Evolutionary conservation across 2,329 filamentous ascomycete genomes (phyloP).

Genomic region (Pyricularia pennisetigena): DNA sequence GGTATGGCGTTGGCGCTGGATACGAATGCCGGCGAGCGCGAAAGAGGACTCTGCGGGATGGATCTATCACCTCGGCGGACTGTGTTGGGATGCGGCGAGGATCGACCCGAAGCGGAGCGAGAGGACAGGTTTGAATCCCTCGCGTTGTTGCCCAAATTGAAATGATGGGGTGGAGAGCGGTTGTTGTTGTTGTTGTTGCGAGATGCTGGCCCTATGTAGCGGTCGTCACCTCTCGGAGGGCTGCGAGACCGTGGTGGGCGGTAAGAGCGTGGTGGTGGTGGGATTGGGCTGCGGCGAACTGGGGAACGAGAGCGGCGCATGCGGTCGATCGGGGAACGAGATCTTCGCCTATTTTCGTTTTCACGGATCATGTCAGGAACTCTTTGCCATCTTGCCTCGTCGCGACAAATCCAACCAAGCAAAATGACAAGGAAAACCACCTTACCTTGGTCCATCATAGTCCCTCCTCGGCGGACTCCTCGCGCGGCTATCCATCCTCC

Average conservation of each 20-base stretch:
- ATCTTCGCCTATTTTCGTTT: constrained; percentile 32
- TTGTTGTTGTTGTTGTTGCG: constrained; percentile 23
- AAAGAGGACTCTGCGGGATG: constrained; percentile 31
- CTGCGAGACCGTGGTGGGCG: constrained; percentile 41
- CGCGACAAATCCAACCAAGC: background rate
- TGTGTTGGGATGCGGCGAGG: constrained; percentile 40
- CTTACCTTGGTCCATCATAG: constrained; percentile 15
- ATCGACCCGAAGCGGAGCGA: constrained; percentile 37
- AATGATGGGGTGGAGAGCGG: background rate
- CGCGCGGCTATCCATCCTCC: constrained; percentile 21
- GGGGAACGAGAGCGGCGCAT: constrained; percentile 30
- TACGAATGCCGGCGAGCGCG: constrained; percentile 19
- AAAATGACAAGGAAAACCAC: background rate
- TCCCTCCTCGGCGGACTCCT: constrained; percentile 27
- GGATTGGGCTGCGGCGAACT: constrained; percentile 23
- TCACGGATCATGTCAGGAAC: background rate
- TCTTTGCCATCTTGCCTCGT: background rate
- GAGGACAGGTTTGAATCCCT: constrained; percentile 35
- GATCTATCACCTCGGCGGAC: constrained; percentile 36
- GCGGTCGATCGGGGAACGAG: constrained; percentile 41
- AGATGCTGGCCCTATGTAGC: constrained; percentile 13
- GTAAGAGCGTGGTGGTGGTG: constrained; percentile 31
- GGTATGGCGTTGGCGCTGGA: constrained; percentile 7
- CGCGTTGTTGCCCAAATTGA: constrained; percentile 27
- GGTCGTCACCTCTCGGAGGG: constrained; percentile 36